These are phyloP conservation scores for Phialophora macrospora DNA, from an alignment of 2,329 filamentous ascomycete species.

Conservation along the genomic window DNA sequence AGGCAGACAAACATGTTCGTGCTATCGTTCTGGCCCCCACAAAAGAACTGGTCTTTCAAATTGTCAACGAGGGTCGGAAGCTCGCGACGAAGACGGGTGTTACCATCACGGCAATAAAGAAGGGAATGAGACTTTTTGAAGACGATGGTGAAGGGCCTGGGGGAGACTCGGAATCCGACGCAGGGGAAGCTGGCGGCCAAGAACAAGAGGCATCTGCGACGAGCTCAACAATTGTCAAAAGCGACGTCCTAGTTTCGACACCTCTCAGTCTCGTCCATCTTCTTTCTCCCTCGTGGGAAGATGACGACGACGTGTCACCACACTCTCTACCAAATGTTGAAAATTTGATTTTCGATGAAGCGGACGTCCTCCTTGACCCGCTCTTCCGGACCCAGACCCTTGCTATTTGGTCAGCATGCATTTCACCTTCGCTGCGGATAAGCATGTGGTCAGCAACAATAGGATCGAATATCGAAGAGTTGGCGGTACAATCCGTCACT, in stretches of 20 bases:
- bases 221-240: slow-evolving; percentile 60
- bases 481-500: slow-evolving; percentile 71
- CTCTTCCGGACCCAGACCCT: slow-evolving; percentile 89
- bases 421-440: slow-evolving; percentile 69
- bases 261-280: slow-evolving; percentile 79
- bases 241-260: slow-evolving; percentile 80
- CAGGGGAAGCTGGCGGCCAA: slow-evolving; percentile 47
- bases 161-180: slow-evolving; percentile 42
- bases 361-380: slow-evolving; percentile 89
- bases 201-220: slow-evolving; percentile 45
- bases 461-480: slow-evolving; percentile 85
- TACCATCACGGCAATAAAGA: slow-evolving; percentile 79
- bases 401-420: slow-evolving; percentile 80
- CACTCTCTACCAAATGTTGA: slow-evolving; percentile 68
- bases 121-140: slow-evolving; percentile 70
- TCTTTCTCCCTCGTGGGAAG: slow-evolving; percentile 54
- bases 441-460: slow-evolving; percentile 97
- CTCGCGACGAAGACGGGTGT: slow-evolving; percentile 76
- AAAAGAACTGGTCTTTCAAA: slow-evolving; percentile 79
- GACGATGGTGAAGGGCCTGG: slow-evolving; percentile 43
- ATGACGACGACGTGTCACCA: slow-evolving; percentile 45
- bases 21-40: slow-evolving; percentile 78
- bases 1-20: slow-evolving; percentile 64
- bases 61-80: slow-evolving; percentile 82
- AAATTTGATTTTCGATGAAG: slow-evolving; percentile 85